Evolutionary conservation across 805 yeast species (phyloP), one percentile per base, ranked within the genome.

Genomic region (Ogataea methanolica): DNA sequence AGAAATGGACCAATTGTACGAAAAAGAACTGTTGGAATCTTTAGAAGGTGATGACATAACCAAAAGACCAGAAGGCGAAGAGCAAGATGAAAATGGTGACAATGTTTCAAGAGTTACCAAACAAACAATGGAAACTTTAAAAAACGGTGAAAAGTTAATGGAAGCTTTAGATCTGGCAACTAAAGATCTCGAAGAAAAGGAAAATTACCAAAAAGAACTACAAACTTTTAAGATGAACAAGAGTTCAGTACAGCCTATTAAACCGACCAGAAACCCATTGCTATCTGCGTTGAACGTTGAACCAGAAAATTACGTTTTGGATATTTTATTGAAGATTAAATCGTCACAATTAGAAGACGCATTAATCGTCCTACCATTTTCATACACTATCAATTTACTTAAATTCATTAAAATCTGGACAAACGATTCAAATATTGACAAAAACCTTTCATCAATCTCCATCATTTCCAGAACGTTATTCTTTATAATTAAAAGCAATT

Each of bases 271-370:
- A 35, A 78, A 89, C 61, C 75, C 96, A 3, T 74, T 94, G n/a
- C 71, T 94, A 41, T 68, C 78, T 39, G 95, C 96, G 2, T 74
- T 86, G 51, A 77, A 79, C 43, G 75, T 85, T 51, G 69, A 78
- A 5, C 96, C 97, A 1, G 86, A 82, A 48, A 80, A 82, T 50
- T 85, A 92, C 59, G 91, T 94, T 21, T 73, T 92, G 69, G 83
- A 83, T 41, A 82, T 83, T 0, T 64, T 92, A 15, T 61, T 71
- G 35, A 82, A 81, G 59, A 88, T 94, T 63, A 85, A 78, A 57
- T 80, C 96, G 0, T 78, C 95, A 0, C 96, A 92, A 59, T 69
- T 94, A 34, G 97, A 92, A 58, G 99, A 94, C 67, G 96, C 98
- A 1, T 74, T 94, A 46, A 68, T 94, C 41, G 96, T 94, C 1